Evolutionary conservation across 371 early-diverging fungal genomes (phyloP).

Genomic region (Circinella minor): DNA sequence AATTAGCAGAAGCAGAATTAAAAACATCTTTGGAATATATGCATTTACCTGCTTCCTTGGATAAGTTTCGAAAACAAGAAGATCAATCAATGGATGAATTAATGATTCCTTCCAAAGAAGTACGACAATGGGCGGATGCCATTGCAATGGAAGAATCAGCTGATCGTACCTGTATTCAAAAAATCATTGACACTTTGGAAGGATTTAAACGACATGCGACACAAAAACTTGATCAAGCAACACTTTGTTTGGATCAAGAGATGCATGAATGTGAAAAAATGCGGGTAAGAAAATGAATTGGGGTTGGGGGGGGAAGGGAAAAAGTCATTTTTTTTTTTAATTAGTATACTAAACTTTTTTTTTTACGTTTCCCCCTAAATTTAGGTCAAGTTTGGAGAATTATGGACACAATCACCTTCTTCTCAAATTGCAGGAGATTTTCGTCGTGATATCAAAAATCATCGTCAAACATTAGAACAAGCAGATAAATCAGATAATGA

Average conservation of each 20-base stretch:
- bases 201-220: constrained; percentile 62
- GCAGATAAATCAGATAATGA: constrained; percentile 77
- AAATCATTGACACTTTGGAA: constrained; percentile 63
- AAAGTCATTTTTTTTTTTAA: too few species aligned
- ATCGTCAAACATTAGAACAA: constrained; percentile 80
- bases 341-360: too few species aligned
- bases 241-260: constrained; percentile 78
- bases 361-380: not conserved
- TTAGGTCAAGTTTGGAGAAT: constrained; percentile 71
- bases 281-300: too few species aligned
- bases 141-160: constrained; percentile 59
- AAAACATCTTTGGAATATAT: constrained; percentile 86
- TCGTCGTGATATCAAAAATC: constrained; percentile 79
- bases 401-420: constrained; percentile 87
- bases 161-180: constrained; percentile 46
- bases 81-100: constrained; percentile 47
- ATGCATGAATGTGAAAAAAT: constrained; percentile 83
- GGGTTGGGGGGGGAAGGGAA: too few species aligned
- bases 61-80: constrained; percentile 67
- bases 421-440: constrained; percentile 72
- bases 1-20: constrained; percentile 86
- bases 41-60: constrained; percentile 79
- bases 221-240: constrained; percentile 68
- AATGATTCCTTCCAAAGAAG: constrained; percentile 57
- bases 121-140: constrained; percentile 63